Conservation (phyloP, 768 basidiomycete genomes). For the Glaciozyma martinii region DNA sequence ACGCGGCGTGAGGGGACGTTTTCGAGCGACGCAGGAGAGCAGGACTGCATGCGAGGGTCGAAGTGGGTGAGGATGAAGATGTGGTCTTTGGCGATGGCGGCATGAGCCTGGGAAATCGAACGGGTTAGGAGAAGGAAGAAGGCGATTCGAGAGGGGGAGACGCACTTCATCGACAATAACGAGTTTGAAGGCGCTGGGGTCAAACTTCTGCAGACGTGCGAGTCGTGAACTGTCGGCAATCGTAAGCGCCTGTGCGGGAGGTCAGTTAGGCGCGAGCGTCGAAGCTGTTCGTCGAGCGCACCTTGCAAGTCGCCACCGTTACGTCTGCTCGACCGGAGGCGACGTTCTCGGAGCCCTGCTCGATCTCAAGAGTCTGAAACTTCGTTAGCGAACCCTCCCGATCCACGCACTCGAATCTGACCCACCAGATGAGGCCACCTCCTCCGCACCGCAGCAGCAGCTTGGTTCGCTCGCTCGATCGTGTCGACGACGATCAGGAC, state of each 20-base stretch:
- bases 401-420: too few species aligned
- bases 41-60: constrained; percentile 42
- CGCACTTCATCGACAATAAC: constrained; percentile 34
- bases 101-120: constrained; percentile 77
- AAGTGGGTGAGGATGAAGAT: constrained; percentile 71
- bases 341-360: constrained; percentile 65
- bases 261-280: too few species aligned
- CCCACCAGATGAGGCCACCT: constrained; percentile 61
- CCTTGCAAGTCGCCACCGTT: constrained; percentile 77
- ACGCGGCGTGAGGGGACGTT: background rate
- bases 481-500: constrained; percentile 81
- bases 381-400: too few species aligned
- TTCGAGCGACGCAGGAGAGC: background rate
- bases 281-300: too few species aligned
- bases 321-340: constrained; percentile 78
- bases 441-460: constrained; percentile 58
- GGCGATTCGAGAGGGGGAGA: constrained; percentile 44
- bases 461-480: constrained; percentile 78
- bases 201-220: constrained; percentile 26
- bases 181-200: constrained; percentile 16
- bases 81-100: constrained; percentile 83
- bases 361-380: constrained; percentile 57
- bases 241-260: too few species aligned
- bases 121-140: constrained; percentile 54
- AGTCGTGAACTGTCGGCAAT: too few species aligned